A percentile compares a stretch with the other conserved stretches of the same genome.
These are phyloP conservation scores for Phytophthora litchii DNA, from an alignment of 352 stramenopile genomes.

Conservation along the genomic window DNA sequence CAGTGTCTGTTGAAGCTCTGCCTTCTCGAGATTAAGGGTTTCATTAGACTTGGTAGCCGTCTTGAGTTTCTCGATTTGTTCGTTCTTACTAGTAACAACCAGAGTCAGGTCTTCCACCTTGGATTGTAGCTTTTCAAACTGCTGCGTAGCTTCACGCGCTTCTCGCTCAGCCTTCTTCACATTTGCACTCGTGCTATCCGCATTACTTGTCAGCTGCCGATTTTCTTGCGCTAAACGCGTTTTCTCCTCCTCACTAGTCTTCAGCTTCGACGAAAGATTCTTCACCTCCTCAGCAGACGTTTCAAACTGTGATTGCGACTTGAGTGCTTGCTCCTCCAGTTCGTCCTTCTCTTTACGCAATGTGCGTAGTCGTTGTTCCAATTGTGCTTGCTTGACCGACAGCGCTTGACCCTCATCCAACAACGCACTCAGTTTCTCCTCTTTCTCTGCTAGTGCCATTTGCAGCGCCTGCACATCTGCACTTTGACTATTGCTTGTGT, in stretches of 20 bases:
- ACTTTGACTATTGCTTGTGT: conserved; percentile 37
- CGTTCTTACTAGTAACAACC: conserved; percentile 40
- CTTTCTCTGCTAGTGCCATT: conserved; percentile 70
- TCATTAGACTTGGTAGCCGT: conserved; percentile 54
- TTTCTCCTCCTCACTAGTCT: conserved; percentile 57
- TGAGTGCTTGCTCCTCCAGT: conserved; percentile 61
- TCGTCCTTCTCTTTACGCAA: conserved; percentile 85
- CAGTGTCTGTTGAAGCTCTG: conserved; percentile 66
- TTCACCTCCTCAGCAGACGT: conserved; percentile 51
- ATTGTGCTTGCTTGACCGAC: conserved; percentile 78
- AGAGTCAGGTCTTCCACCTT: conserved; percentile 38
- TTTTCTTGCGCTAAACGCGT: conserved; percentile 50
- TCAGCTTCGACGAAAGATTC: conserved; percentile 50
- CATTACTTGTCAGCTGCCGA: conserved; percentile 27
- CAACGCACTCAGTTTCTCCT: conserved; percentile 68
- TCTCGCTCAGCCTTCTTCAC: conserved; percentile 42
- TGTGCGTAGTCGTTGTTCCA: conserved; percentile 69
- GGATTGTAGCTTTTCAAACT: conserved; percentile 30
- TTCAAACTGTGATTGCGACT: conserved; percentile 63
- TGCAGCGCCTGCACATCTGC: conserved; percentile 68
- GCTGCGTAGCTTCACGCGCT: conserved; percentile 15
- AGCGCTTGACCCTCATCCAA: conserved; percentile 79
- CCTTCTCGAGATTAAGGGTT: conserved; percentile 53
- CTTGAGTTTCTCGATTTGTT: conserved; percentile 50
- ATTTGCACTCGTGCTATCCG: conserved; percentile 33